A percentile compares a stretch with the other conserved stretches of the same genome.
phyloP scores from a whole-genome alignment of 441 rosid species.

The Omphalea diandra region DNA sequence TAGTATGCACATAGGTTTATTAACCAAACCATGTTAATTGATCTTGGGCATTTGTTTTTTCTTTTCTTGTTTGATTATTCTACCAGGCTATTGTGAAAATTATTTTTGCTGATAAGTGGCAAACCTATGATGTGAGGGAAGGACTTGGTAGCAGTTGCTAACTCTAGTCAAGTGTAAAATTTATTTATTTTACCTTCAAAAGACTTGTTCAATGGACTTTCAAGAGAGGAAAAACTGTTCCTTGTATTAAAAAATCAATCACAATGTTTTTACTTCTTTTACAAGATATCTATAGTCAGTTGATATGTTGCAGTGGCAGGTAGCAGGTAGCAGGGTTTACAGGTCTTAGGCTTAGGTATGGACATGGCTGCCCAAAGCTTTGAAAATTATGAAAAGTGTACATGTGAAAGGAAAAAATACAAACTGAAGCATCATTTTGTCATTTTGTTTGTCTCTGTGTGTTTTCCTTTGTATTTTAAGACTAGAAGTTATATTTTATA shows the following conservation, averaged over 20 bases:
- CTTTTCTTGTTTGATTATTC: background rate
- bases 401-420: too few species aligned
- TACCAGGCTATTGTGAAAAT: background rate
- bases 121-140: background rate
- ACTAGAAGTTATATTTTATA: background rate
- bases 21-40: background rate
- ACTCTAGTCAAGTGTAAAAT: too few species aligned
- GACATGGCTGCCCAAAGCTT: too few species aligned
- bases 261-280: background rate
- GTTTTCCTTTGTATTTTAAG: background rate
- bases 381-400: too few species aligned
- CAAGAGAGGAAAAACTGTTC: background rate
- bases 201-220: background rate
- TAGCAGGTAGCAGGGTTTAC: background rate
- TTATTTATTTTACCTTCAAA: background rate
- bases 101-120: background rate
- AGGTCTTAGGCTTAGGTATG: conserved; percentile 1
- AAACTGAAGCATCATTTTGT: background rate
- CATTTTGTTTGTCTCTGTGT: background rate
- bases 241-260: background rate
- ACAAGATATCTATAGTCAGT: background rate
- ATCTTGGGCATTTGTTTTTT: background rate
- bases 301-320: background rate
- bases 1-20: too few species aligned
- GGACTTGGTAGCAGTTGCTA: too few species aligned